Evolutionary conservation across 1,284 basidiomycete species (phyloP).

Genomic region (Puccinia coronata): DNA sequence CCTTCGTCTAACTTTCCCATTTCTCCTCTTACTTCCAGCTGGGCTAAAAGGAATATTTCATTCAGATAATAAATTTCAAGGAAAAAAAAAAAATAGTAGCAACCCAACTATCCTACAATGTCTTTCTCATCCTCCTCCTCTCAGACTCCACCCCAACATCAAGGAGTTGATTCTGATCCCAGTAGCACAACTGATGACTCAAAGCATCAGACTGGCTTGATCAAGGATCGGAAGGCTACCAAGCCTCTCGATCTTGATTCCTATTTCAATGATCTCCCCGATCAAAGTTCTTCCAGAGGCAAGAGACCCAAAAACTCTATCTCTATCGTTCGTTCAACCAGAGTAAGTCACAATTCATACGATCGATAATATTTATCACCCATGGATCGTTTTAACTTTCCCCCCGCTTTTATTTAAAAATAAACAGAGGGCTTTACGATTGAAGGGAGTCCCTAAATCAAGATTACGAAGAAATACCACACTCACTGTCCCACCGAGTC

Average conservation of each 20-base stretch:
- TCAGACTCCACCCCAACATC: neutral
- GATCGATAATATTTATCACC: neutral
- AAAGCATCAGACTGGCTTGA: neutral
- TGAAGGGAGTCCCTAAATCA: neutral
- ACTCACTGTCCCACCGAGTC: slow-evolving; percentile 4
- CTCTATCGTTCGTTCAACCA: neutral
- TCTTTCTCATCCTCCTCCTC: neutral
- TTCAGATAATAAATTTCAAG: too few species aligned
- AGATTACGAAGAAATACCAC: slow-evolving; percentile 10
- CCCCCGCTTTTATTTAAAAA: neutral
- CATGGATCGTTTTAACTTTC: neutral
- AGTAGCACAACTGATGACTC: neutral
- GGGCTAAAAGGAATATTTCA: too few species aligned
- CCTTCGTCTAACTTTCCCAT: too few species aligned
- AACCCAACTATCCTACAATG: too few species aligned
- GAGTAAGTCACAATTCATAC: slow-evolving; percentile 25
- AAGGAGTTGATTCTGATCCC: neutral
- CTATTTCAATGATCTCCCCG: slow-evolving; percentile 22
- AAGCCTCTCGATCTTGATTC: slow-evolving; percentile 30
- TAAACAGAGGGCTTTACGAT: slow-evolving; percentile 27
- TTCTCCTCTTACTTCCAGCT: too few species aligned
- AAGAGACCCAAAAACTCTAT: neutral
- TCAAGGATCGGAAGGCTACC: neutral
- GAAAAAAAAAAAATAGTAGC: too few species aligned
- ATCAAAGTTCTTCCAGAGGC: neutral